A percentile compares a stretch with the other conserved stretches of the same genome.
Conservation (phyloP, 495 filamentous ascomycete genomes). For the Xanthoparmelia taractica region DNA sequence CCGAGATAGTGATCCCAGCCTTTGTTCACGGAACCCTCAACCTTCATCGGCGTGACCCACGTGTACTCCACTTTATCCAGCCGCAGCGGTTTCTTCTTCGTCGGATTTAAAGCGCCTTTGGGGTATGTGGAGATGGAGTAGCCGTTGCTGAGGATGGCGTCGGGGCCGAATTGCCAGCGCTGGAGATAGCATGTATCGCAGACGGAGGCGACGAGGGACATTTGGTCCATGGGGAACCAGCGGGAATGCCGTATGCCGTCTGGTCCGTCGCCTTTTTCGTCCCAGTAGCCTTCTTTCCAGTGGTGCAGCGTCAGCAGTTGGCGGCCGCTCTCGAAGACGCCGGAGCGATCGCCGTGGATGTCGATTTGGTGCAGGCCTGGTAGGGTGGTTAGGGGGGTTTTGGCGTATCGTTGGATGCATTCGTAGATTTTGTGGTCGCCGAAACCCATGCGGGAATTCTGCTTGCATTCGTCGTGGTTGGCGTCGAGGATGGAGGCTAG, state of each 20-base stretch:
- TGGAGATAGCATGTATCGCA: constrained; percentile 49
- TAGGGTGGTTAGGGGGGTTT: constrained; percentile 42
- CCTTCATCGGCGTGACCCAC: constrained; percentile 33
- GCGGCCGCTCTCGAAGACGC: constrained; percentile 50
- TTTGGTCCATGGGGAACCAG: constrained; percentile 39
- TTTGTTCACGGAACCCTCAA: constrained; percentile 9
- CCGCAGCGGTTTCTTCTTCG: neutral
- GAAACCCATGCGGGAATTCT: constrained; percentile 30
- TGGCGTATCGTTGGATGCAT: constrained; percentile 46
- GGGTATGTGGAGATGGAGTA: constrained; percentile 48
- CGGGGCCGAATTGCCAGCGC: constrained; percentile 48
- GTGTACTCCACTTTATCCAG: constrained; percentile 40
- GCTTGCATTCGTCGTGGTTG: constrained; percentile 35
- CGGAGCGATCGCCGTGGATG: constrained; percentile 42
- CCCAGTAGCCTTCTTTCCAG: constrained; percentile 49
- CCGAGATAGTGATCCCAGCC: constrained; percentile 17
- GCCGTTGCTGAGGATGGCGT: constrained; percentile 50
- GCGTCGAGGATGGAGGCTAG: constrained; percentile 36
- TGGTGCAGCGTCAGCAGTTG: constrained; percentile 50
- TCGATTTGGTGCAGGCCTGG: constrained; percentile 50
- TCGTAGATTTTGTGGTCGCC: constrained; percentile 45
- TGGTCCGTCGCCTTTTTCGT: constrained; percentile 24
- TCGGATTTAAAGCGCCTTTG: constrained; percentile 27
- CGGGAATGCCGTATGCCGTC: constrained; percentile 2
- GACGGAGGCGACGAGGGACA: constrained; percentile 44